Percentiles rank a stretch among this genome's conserved stretches.
Conservation (phyloP, 164 flowering plant species). For the Magnolia kwangsiensis region DNA sequence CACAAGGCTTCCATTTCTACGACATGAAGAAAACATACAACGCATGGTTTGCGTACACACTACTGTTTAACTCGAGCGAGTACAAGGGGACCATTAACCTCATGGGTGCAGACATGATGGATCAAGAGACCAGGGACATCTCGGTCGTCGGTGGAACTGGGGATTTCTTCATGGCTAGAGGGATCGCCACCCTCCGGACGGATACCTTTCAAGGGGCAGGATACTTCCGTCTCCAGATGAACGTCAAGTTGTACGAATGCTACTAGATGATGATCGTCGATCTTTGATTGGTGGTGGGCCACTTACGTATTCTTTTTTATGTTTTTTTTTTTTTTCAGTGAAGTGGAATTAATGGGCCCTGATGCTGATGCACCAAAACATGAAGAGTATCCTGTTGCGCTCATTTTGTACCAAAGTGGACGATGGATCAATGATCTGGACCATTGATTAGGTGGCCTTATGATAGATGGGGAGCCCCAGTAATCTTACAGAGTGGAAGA, state of each 20-base stretch:
- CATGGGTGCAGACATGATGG: conserved; percentile 35
- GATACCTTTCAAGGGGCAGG: conserved; percentile 20
- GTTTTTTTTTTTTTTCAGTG: too few relatives aligned
- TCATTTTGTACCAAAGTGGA: too few relatives aligned
- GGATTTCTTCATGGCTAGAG: conserved; percentile 45
- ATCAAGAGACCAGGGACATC: conserved; percentile 28
- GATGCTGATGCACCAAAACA: too few relatives aligned
- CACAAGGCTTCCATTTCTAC: conserved; percentile 41
- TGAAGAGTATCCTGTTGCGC: too few relatives aligned
- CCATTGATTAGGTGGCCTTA: too few relatives aligned
- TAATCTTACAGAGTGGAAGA: too few relatives aligned
- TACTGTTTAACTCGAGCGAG: conserved; percentile 36
- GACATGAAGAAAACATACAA: conserved; percentile 27
- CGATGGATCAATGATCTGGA: too few relatives aligned
- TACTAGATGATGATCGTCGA: background rate
- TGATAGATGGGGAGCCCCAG: too few relatives aligned
- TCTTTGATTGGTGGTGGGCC: too few relatives aligned
- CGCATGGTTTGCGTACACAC: conserved; percentile 37
- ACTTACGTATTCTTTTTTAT: too few relatives aligned
- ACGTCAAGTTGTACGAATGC: conserved; percentile 42
- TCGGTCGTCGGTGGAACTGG: conserved; percentile 44
- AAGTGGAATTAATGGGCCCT: too few relatives aligned
- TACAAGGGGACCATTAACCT: conserved; percentile 33
- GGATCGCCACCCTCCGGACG: conserved; percentile 27
- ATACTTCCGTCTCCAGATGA: conserved; percentile 33